phyloP scores from a whole-genome alignment of 805 yeast genomes.

The Saturnispora serradocipensis region DNA sequence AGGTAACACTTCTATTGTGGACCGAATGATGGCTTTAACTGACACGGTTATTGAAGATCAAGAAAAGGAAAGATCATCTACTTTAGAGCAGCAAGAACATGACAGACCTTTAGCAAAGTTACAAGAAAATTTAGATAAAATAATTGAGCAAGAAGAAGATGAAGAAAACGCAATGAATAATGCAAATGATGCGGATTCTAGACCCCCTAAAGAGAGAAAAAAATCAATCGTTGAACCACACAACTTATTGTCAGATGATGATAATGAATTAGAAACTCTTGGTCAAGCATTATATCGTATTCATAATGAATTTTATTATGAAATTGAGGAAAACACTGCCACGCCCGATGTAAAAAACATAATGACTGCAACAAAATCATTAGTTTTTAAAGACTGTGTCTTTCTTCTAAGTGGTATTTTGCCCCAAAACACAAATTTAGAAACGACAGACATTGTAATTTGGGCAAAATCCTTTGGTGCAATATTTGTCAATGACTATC shows the following conservation, averaged over 20 bases:
- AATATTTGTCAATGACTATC: slow-evolving; percentile 59
- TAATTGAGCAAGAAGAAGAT: slow-evolving; percentile 29
- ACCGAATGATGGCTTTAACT: slow-evolving; percentile 37
- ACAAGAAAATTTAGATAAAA: slow-evolving; percentile 61
- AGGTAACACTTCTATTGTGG: slow-evolving; percentile 35
- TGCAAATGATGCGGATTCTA: background rate
- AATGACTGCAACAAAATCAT: slow-evolving; percentile 63
- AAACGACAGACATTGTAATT: slow-evolving; percentile 75
- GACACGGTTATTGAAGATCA: slow-evolving; percentile 45
- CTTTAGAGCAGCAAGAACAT: slow-evolving; percentile 69
- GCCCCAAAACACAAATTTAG: slow-evolving; percentile 68
- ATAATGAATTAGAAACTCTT: slow-evolving; percentile 59
- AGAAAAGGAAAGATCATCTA: slow-evolving; percentile 54
- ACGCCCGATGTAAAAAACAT: slow-evolving; percentile 58
- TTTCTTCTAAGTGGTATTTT: slow-evolving; percentile 84
- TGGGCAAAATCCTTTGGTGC: slow-evolving; percentile 96
- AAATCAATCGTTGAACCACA: slow-evolving; percentile 26
- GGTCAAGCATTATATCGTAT: slow-evolving; percentile 53
- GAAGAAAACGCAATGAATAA: slow-evolving; percentile 10
- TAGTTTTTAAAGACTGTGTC: slow-evolving; percentile 58
- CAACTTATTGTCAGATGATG: slow-evolving; percentile 66
- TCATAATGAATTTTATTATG: slow-evolving; percentile 57
- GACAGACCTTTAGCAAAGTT: slow-evolving; percentile 80
- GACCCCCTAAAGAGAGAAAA: background rate
- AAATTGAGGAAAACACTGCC: slow-evolving; percentile 25